Percentiles rank a stretch among this genome's conserved stretches.
These are phyloP conservation scores for Phytophthora vignae DNA, from an alignment of 352 stramenopile species.

Conservation along the genomic window DNA sequence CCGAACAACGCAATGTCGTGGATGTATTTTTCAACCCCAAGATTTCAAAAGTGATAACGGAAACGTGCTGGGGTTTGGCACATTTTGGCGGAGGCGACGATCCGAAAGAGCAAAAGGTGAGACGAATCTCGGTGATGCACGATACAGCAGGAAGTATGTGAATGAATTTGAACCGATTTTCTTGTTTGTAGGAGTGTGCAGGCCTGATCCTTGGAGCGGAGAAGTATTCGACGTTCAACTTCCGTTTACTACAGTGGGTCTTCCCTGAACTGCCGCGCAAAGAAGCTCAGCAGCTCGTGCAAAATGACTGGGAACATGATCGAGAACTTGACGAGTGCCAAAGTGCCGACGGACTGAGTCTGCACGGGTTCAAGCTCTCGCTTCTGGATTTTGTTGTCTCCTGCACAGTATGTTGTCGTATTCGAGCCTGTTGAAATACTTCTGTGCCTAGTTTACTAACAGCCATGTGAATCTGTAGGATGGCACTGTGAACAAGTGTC, in stretches of 20 bases:
- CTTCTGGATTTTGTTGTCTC: constrained; percentile 55
- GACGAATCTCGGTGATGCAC: no score
- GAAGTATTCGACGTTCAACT: constrained; percentile 60
- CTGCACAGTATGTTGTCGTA: constrained; percentile 45
- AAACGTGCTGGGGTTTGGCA: constrained; percentile 58
- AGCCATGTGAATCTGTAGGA: constrained; percentile 23
- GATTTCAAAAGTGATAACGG: constrained; percentile 49
- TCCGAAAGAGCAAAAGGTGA: constrained; percentile 1
- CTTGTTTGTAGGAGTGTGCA: constrained; percentile 34
- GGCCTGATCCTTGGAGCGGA: constrained; percentile 50
- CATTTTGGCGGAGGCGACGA: constrained; percentile 40
- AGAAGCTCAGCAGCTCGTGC: constrained; percentile 49
- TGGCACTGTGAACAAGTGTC: constrained; percentile 45
- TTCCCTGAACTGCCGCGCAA: constrained; percentile 56
- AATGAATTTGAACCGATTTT: neutral
- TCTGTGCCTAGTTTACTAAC: constrained; percentile 3
- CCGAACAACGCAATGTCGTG: constrained; percentile 25
- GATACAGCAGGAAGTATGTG: neutral
- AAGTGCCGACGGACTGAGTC: constrained; percentile 43
- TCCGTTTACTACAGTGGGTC: constrained; percentile 57
- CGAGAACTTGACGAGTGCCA: constrained; percentile 60
- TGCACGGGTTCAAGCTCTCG: constrained; percentile 57
- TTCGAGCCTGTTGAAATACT: neutral
- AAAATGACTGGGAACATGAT: constrained; percentile 58
- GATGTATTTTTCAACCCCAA: constrained; percentile 51